phyloP scores from a whole-genome alignment of 257 asterid genomes.

The Solanum appendiculatum region DNA sequence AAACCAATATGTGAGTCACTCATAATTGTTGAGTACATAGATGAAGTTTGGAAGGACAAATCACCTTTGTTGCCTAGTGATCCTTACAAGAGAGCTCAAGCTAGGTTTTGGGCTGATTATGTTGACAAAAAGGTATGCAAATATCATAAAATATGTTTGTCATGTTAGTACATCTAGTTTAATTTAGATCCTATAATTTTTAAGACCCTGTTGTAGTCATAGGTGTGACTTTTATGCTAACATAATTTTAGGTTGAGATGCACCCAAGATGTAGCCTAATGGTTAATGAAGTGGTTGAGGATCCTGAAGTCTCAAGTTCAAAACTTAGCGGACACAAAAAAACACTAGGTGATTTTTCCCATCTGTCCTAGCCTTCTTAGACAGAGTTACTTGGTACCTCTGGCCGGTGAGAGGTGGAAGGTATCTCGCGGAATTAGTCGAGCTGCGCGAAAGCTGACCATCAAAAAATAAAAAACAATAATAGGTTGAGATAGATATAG shows the following conservation, averaged over 20 bases:
- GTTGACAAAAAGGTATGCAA: constrained; percentile 16
- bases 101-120: constrained; percentile 31
- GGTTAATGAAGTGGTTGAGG: too few relatives aligned
- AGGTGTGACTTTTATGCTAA: not conserved
- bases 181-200: not conserved
- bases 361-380: too few relatives aligned
- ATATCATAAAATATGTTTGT: not conserved
- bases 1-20: constrained; percentile 12
- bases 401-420: too few relatives aligned
- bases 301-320: too few relatives aligned
- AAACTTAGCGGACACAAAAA: too few relatives aligned
- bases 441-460: too few relatives aligned
- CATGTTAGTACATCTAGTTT: not conserved
- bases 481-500: not conserved
- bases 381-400: too few relatives aligned
- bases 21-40: constrained; percentile 18
- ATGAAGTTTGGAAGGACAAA: constrained; percentile 18
- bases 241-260: not conserved
- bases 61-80: constrained; percentile 18
- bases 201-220: not conserved
- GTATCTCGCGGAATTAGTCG: too few relatives aligned
- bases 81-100: constrained; percentile 19
- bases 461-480: too few relatives aligned
- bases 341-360: too few relatives aligned
- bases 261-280: too few relatives aligned